phyloP scores from a whole-genome alignment of 176 grass and related monocot species.

The Musa beccarii region DNA sequence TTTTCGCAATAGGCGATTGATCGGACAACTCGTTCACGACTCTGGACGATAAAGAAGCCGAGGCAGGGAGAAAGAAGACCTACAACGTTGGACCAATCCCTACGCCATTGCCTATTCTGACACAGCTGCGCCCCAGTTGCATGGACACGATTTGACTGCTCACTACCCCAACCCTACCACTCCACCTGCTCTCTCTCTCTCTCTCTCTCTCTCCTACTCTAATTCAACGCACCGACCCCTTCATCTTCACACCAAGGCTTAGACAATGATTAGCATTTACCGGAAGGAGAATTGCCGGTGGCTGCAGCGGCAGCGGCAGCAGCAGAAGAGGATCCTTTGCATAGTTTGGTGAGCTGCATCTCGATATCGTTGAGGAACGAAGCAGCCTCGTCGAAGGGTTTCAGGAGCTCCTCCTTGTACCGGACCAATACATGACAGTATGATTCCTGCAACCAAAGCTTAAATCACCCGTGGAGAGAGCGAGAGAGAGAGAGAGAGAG shows the following conservation, averaged over 20 bases:
- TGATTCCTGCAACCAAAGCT: slow-evolving; percentile 35
- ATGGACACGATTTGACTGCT: slow-evolving; percentile 85
- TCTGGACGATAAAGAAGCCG: not conserved
- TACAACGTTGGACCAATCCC: slow-evolving; percentile 10
- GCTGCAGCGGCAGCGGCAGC: slow-evolving; percentile 13
- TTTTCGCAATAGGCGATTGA: too few relatives aligned
- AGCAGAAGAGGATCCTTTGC: slow-evolving; percentile 28
- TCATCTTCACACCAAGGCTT: not conserved
- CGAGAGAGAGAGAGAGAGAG: not conserved
- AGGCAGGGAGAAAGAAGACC: slow-evolving; percentile 23
- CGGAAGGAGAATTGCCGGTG: not conserved
- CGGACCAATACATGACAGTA: slow-evolving; percentile 66
- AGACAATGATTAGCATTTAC: not conserved
- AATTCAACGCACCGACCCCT: not conserved
- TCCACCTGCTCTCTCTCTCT: slow-evolving; percentile 7
- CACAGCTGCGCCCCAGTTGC: slow-evolving; percentile 71
- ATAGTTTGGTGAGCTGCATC: slow-evolving; percentile 65
- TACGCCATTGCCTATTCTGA: slow-evolving; percentile 36
- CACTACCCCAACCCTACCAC: slow-evolving; percentile 9
- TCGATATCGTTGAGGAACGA: slow-evolving; percentile 82
- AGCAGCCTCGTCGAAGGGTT: slow-evolving; percentile 81
- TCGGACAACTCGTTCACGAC: too few relatives aligned
- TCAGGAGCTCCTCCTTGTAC: slow-evolving; percentile 87
- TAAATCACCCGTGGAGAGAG: not conserved
- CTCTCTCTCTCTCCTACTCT: slow-evolving; percentile 15